Percentiles rank a stretch among this genome's conserved stretches.
These are phyloP conservation scores for Phialophora verrucosa DNA, from an alignment of 2,329 filamentous ascomycete genomes.

Conservation along the genomic window DNA sequence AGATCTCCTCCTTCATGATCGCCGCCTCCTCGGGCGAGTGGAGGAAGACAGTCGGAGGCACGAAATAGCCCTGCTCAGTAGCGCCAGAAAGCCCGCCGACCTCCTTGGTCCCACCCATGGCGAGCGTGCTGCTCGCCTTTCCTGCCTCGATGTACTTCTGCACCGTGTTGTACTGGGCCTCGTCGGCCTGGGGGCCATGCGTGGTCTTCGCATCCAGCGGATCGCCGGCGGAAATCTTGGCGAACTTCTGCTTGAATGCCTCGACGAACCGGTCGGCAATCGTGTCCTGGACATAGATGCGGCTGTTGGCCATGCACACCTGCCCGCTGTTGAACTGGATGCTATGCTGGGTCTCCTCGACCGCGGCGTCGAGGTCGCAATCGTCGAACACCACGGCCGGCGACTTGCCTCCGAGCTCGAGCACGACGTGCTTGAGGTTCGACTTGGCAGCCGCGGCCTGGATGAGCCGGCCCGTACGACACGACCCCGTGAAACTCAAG, in stretches of 20 bases:
- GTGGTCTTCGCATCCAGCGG: constrained; percentile 49
- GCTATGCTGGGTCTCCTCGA: constrained; percentile 52
- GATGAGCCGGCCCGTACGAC: constrained; percentile 71
- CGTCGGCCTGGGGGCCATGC: constrained; percentile 53
- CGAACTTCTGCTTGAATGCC: constrained; percentile 45
- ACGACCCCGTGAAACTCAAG: constrained; percentile 78
- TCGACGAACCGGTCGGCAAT: constrained; percentile 40
- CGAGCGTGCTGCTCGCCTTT: constrained; percentile 48
- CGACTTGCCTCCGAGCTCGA: constrained; percentile 66
- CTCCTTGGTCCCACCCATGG: constrained; percentile 47
- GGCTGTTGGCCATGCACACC: constrained; percentile 60
- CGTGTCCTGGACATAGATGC: constrained; percentile 36
- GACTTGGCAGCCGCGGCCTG: constrained; percentile 71
- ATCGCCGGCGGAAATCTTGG: constrained; percentile 47
- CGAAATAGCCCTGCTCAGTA: constrained; percentile 47
- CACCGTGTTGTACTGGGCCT: constrained; percentile 52
- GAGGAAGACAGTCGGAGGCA: constrained; percentile 48
- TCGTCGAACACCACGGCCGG: constrained; percentile 64
- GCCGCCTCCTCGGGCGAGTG: constrained; percentile 44
- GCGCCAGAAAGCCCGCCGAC: constrained; percentile 32
- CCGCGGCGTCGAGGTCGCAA: constrained; percentile 62
- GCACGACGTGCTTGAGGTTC: constrained; percentile 67
- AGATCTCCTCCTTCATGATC: constrained; percentile 51
- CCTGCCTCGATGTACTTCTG: constrained; percentile 51
- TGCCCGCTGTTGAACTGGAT: constrained; percentile 66